Evolutionary conservation across 2,329 filamentous ascomycete genomes (phyloP).

Genomic region (Curvularia lunata): DNA sequence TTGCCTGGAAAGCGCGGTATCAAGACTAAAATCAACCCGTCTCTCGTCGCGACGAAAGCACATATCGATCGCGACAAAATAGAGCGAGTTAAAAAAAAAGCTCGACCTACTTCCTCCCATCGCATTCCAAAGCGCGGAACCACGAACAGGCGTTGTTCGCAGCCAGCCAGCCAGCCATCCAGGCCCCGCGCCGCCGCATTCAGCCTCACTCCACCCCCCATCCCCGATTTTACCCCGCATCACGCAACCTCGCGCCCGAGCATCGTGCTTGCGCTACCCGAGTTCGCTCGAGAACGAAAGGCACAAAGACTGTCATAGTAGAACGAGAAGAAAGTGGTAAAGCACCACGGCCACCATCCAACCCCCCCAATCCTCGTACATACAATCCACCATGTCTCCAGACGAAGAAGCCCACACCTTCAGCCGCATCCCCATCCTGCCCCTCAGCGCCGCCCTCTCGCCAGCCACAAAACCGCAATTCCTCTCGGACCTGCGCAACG

Average conservation of each 20-base stretch:
- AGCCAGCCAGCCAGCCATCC: no score
- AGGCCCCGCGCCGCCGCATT: not conserved
- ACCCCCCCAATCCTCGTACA: no score
- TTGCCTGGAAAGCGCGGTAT: slow-evolving; percentile 37
- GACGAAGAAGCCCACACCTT: slow-evolving; percentile 56
- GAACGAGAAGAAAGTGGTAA: not conserved
- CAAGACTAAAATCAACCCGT: slow-evolving; percentile 9
- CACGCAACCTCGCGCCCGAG: not conserved
- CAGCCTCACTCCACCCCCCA: not conserved
- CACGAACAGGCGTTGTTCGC: not conserved
- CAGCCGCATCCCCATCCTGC: slow-evolving; percentile 76
- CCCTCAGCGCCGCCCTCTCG: slow-evolving; percentile 70
- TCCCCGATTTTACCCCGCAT: slow-evolving; percentile 2
- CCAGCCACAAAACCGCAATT: slow-evolving; percentile 76
- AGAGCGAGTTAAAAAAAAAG: no score
- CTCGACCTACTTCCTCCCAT: no score
- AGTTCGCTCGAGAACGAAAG: no score
- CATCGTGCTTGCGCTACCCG: not conserved
- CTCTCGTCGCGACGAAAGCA: no score
- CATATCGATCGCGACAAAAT: no score
- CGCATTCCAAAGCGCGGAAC: not conserved
- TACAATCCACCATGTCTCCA: not conserved
- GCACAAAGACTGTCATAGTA: not conserved
- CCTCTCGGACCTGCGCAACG: slow-evolving; percentile 72
- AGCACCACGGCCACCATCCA: not conserved